These are phyloP conservation scores for Penicillium sp. DNA, from an alignment of 2,329 filamentous ascomycete species.

Conservation along the genomic window DNA sequence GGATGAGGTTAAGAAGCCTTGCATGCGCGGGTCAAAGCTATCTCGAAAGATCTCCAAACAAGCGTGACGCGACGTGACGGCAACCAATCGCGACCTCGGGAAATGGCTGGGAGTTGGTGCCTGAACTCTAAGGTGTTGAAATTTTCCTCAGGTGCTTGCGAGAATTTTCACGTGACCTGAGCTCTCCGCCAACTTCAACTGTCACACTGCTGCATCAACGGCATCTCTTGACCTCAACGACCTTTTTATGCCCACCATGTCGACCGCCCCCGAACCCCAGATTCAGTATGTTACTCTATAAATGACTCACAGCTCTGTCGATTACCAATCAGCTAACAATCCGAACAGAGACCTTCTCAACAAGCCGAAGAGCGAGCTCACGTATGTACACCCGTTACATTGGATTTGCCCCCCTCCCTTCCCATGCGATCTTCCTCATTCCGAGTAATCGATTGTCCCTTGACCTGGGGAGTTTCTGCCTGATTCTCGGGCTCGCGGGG, in stretches of 20 bases:
- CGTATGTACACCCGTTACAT: conserved; percentile 58
- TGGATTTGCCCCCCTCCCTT: background rate
- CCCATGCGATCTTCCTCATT: conserved; percentile 3
- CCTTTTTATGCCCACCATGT: conserved; percentile 52
- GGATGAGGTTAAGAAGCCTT: conserved; percentile 28
- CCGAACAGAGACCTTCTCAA: conserved; percentile 73
- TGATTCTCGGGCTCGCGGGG: conserved; percentile 11
- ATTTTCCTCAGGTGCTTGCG: background rate
- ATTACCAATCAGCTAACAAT: conserved; percentile 22
- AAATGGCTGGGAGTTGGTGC: conserved; percentile 7
- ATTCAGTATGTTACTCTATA: conserved; percentile 60
- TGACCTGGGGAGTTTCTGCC: conserved; percentile 7
- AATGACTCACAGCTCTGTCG: conserved; percentile 20
- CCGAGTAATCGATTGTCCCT: conserved; percentile 2
- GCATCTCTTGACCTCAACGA: conserved; percentile 10
- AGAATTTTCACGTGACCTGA: conserved; percentile 18
- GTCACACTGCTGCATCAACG: conserved; percentile 2
- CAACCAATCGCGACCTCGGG: conserved; percentile 36
- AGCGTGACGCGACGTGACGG: conserved; percentile 44
- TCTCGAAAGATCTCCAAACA: conserved; percentile 32
- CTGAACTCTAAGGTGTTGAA: background rate
- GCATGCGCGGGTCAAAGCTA: conserved; percentile 35
- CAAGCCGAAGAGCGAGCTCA: conserved; percentile 87
- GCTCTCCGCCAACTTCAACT: conserved; percentile 10
- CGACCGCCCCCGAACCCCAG: conserved; percentile 58